Base-by-base conservation (phyloP, 495 filamentous ascomycete genomes). In the Neurospora sp. region DNA sequence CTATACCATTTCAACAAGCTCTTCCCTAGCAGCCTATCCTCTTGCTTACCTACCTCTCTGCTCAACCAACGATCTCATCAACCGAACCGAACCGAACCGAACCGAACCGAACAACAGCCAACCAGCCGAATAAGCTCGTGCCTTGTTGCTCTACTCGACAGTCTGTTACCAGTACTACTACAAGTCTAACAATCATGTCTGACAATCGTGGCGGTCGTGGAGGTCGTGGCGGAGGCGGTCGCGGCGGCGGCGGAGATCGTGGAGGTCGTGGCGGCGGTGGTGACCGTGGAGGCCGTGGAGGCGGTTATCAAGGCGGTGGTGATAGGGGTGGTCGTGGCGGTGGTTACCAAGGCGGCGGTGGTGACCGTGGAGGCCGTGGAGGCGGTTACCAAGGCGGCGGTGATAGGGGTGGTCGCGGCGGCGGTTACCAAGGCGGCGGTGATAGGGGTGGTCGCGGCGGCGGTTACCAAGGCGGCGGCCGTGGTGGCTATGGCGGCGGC, bases 401-500 rank as follows among this genome's bases (percentile, higher is more conserved):
- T 20, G 44, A 71, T 2, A 23, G 62, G 16, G 70, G 70, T 9
- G 41, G 23, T 18, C 59, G 14, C 2, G 69, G 70, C 41, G 69
- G 46, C 3, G 74, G 66, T 39, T 40, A 73, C 20, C 72, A 77
- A 31, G 74, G 77, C 48, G 76, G 79, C 9, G 70, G 78, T 27
- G 76, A 76, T 11, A 66, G 76, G 39, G 80, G 78, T 16, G 79
- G 77, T n/a, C 69, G 39, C 35, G 74, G 77, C 70, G 76, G 76
- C 41, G 77, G 79, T 71, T 77, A 79, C 69, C 74, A 72, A 20
- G 74, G 74, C 18, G 75, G 79, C 10, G 75, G 77, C n/a, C 69
- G 39, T 31, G 74, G 74, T 18, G 73, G 76, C 11, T 76, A 78
- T 23, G 74, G 78, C 31, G 48, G 77, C 31, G 74, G 77, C 3